These are phyloP conservation scores for Coelastrella sp. DNA, from an alignment of 139 green algal species.

Conservation along the genomic window DNA sequence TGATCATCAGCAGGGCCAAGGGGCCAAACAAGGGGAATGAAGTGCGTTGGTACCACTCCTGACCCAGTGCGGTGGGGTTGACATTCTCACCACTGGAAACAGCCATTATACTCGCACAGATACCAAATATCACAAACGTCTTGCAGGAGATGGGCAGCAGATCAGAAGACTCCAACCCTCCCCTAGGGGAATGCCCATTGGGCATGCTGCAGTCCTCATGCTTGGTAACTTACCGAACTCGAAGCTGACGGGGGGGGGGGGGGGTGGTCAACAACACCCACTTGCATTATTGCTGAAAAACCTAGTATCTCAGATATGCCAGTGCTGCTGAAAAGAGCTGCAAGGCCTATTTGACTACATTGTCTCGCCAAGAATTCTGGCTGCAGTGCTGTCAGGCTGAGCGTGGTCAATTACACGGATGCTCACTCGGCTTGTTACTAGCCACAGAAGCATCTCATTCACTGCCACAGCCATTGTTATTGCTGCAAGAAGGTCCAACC, in stretches of 20 bases:
- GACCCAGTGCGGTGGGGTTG: not conserved
- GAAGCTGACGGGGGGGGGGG: too few relatives aligned
- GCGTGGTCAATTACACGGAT: not conserved
- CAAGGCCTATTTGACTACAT: too few relatives aligned
- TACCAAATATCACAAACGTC: not conserved
- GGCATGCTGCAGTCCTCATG: too few relatives aligned
- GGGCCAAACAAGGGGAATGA: slow-evolving; percentile 8
- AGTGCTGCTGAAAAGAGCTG: too few relatives aligned
- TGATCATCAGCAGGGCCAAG: too few relatives aligned
- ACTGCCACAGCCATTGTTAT: not conserved
- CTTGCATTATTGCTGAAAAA: too few relatives aligned
- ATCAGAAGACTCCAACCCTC: not conserved
- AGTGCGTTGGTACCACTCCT: not conserved
- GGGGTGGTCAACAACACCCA: too few relatives aligned
- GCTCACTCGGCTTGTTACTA: not conserved
- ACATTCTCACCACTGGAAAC: not conserved
- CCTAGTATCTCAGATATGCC: too few relatives aligned
- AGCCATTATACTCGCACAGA: not conserved
- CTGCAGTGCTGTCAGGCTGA: not conserved
- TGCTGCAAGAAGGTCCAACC: slow-evolving; percentile 9
- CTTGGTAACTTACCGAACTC: too few relatives aligned
- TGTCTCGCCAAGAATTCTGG: too few relatives aligned
- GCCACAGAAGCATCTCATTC: not conserved
- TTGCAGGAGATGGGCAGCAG: not conserved
- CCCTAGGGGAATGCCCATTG: too few relatives aligned